Conservation (phyloP, 2,329 filamentous ascomycete genomes). For the Didymosphaeria variabile region DNA sequence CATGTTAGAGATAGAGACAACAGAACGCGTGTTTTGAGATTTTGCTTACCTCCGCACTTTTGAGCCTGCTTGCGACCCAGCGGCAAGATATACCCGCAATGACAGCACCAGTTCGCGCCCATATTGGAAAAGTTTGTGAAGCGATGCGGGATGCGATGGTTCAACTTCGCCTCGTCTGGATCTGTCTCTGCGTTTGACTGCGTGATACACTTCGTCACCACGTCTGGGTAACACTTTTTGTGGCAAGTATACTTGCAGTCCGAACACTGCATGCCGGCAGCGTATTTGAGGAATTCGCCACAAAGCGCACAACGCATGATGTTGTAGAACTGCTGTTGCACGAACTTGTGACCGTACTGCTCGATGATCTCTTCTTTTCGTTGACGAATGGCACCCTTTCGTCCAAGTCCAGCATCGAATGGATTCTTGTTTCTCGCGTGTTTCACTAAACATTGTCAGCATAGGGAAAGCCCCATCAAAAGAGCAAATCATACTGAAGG, state of each 20-base stretch:
- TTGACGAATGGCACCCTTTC: conserved; percentile 95
- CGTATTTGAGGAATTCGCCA: conserved; percentile 98
- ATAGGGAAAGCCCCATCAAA: background rate
- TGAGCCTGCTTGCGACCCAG: conserved; percentile 95
- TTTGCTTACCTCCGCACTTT: conserved; percentile 79
- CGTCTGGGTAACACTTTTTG: conserved; percentile 94
- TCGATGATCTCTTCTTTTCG: conserved; percentile 98
- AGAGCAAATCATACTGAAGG: conserved; percentile 68
- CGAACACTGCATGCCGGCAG: conserved; percentile 97
- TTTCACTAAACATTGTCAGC: conserved; percentile 67
- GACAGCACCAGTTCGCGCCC: conserved; percentile 98
- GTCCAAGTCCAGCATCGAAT: conserved; percentile 88
- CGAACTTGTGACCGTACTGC: conserved; percentile 99
- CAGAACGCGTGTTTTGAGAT: background rate
- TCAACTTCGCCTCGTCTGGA: conserved; percentile 99
- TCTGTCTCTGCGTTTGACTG: conserved; percentile 99
- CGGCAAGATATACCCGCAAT: conserved; percentile 94
- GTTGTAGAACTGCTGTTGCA: conserved; percentile 99
- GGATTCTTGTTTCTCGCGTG: conserved; percentile 83
- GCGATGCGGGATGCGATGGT: conserved; percentile 96
- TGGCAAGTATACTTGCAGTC: conserved; percentile 99
- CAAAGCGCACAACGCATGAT: conserved; percentile 99
- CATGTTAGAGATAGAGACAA: conserved; percentile 30
- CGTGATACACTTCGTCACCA: conserved; percentile 99
- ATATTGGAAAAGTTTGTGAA: conserved; percentile 98